Base-by-base conservation (phyloP, 2,329 filamentous ascomycete genomes). In the Lanzia echinophila region DNA sequence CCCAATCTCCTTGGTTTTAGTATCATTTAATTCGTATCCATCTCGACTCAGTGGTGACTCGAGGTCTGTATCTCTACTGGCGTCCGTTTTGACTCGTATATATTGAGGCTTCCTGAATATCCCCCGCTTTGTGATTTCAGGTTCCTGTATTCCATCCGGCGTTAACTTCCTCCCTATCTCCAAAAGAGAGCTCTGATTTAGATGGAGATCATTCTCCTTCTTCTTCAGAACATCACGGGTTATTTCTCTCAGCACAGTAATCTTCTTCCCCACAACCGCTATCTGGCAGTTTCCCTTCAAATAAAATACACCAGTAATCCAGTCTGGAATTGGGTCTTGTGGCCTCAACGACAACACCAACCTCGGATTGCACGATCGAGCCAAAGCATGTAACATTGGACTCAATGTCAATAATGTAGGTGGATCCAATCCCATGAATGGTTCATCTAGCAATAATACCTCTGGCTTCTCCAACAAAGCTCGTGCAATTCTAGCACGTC, bases 371-470 rank as follows among this genome's bases (percentile, higher is more conserved):
- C 79, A 79, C 47, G 77, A 78, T 55, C 80, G 76, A 0, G 90
- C 87, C 53, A 96, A 72, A 0, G 76, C 76, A 59, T 82, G 73
- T 20, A 96, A 73, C 45, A 97, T 74, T 0, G 78, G 76, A 39
- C 87, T 92, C 61, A 97, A 72, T 1, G 80, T 79, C 12, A 79
- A 76, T 12, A 88, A 80, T 0, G 90, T 95, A 6, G 84, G 85
- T 13, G 92, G 94, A 69, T 97, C 94, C 15, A 99, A 75, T 0
- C 94, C 92, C 88, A 96, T 95, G 66, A 96, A 96, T 1, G 94
- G 92, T 63, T 96, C 92, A 70, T 99, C 94, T 2, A 96, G 75
- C 50, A 97, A 75, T 57, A 99, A 67, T 11, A 96, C 78, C 69
- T 95, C 87, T 0, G 94, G 94, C 50, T 79, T 79, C 6, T 77